Conservation (phyloP, 2,329 filamentous ascomycete species). For the Aspergillus quadricinctus region DNA sequence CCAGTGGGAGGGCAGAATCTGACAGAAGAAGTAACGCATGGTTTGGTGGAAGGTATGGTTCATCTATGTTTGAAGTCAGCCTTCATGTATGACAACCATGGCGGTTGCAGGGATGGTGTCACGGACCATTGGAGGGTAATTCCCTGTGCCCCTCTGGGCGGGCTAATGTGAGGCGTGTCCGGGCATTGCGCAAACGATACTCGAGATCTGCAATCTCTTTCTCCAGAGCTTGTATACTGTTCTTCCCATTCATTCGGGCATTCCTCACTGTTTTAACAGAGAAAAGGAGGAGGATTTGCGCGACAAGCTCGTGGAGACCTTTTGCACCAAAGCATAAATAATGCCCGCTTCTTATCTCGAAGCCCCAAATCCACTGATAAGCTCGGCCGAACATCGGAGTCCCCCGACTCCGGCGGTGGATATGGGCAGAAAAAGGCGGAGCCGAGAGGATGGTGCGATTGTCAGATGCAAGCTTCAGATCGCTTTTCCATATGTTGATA, state of each 20-base stretch:
- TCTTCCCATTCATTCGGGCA: constrained; percentile 20
- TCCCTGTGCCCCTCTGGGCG: constrained; percentile 1
- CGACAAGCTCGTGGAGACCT: not conserved
- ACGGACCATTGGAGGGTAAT: constrained; percentile 5
- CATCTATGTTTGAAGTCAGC: not conserved
- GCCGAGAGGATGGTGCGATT: not conserved
- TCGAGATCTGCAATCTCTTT: constrained; percentile 46
- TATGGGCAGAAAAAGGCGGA: constrained; percentile 10
- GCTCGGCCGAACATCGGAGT: not conserved
- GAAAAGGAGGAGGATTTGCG: constrained; percentile 3
- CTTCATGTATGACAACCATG: not conserved
- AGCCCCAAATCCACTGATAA: constrained; percentile 2
- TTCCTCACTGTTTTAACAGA: constrained; percentile 1
- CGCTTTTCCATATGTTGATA: not conserved
- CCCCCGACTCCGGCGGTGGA: constrained; percentile 10
- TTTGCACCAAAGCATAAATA: not conserved
- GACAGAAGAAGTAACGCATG: constrained; percentile 59
- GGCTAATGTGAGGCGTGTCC: constrained; percentile 34
- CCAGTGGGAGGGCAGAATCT: constrained; percentile 60
- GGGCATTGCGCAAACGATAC: constrained; percentile 44
- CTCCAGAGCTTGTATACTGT: constrained; percentile 21
- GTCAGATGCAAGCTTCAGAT: not conserved
- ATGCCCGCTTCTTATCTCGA: constrained; percentile 9
- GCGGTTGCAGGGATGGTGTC: not conserved
- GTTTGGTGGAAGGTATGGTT: constrained; percentile 22